Evolutionary conservation across 164 flowering plant species (phyloP), one percentile per base, ranked within the genome.

Genomic region (Nymphaea colorata): DNA sequence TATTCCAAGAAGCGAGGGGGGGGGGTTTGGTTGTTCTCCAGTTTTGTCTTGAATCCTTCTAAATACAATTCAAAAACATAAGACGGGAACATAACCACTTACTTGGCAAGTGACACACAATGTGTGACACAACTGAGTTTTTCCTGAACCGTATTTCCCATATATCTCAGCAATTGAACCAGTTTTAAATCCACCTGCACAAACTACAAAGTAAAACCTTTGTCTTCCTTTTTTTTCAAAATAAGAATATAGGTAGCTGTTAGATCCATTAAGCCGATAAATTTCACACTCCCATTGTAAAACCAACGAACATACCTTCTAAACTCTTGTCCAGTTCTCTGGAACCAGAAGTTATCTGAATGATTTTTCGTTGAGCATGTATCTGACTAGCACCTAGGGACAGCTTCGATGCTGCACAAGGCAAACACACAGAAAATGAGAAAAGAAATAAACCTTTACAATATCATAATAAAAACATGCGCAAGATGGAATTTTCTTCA

Each of bases 21-120:
- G 36, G 36, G 0, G 1, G 36, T 25, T 25, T 25, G 36, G 36
- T 25, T 25, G 36, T 25, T 25, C 1, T 25, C 36, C 1, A 25
- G 36, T 25, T 25, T 25, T 25, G 36, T 25, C 36, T 25, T 25
- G 36, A 25, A 25, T 25, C 36, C 36, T 25, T 25, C 36, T 25
- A 25, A 25, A 0, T 25, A 25, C 36, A 25, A 25, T 25, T 25
- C 0, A 25, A 25, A 25, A 25, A 25, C 36, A 25, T 25, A 25
- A 1, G 36, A 25, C 36, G 1, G 0, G 36, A 25, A 25, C 36
- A 67, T 14, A 42, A 53, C 53, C 11, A 59, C 78, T 77, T 82
- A 93, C 98, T 80, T 93, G 98, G 83, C 98, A 93, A 70, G 96
- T 86, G 61, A 93, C 98, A 55, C 98, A 90, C 1, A 93, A 83